Percentiles rank a stretch among this genome's conserved stretches.
Evolutionary conservation across 305 asterid species (phyloP).

Genomic region (Fraxinus floribunda): DNA sequence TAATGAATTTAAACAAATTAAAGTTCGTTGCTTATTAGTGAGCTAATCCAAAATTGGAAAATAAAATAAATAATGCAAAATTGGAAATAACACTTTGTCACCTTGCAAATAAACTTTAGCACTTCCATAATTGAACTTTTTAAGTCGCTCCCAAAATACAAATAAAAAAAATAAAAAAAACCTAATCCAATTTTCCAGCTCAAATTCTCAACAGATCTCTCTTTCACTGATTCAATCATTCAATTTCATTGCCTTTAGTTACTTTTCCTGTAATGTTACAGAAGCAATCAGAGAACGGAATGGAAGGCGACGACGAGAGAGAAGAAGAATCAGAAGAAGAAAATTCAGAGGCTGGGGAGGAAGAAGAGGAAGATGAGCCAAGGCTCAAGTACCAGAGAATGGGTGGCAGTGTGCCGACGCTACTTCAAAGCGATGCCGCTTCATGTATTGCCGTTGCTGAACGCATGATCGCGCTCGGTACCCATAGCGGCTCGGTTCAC

Average conservation of each 20-base stretch:
- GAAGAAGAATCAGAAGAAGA: conserved; percentile 73
- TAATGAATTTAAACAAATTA: no score
- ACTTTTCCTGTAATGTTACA: conserved; percentile 46
- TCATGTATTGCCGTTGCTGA: conserved; percentile 84
- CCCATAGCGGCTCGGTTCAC: conserved; percentile 76
- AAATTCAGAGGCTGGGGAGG: conserved; percentile 53
- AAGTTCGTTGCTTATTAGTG: no score
- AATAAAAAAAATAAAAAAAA: not conserved
- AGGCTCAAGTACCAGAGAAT: conserved; percentile 92
- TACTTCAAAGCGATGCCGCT: conserved; percentile 82
- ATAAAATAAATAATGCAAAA: no score
- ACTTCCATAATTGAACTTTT: not conserved
- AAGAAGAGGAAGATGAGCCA: conserved; percentile 80
- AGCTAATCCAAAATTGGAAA: no score
- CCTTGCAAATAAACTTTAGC: no score
- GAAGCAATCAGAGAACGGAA: conserved; percentile 79
- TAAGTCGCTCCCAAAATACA: not conserved
- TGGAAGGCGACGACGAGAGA: conserved; percentile 91
- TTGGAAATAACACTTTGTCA: no score
- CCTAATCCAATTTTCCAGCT: conserved; percentile 2
- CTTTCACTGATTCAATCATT: not conserved
- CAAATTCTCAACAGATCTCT: not conserved
- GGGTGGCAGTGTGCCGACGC: conserved; percentile 91
- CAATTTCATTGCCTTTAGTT: not conserved
- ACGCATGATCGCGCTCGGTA: conserved; percentile 96